These are phyloP conservation scores for Barnettozyma hawaiiensis DNA, from an alignment of 1,139 yeast species.

Conservation along the genomic window DNA sequence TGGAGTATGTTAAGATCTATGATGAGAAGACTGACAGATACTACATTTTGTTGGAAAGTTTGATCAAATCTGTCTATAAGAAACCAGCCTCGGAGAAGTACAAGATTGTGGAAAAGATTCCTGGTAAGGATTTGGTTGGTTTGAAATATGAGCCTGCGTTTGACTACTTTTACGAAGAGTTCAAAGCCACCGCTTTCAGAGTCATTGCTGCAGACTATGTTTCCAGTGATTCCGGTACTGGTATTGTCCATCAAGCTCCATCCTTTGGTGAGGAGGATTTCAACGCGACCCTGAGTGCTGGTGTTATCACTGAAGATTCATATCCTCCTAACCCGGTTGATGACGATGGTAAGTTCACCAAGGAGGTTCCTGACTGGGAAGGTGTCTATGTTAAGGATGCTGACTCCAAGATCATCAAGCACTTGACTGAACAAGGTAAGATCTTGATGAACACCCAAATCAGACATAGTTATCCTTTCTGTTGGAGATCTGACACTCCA, in stretches of 20 bases:
- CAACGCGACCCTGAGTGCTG: constrained; percentile 69
- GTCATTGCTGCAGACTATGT: constrained; percentile 83
- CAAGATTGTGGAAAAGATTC: constrained; percentile 72
- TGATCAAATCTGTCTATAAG: constrained; percentile 80
- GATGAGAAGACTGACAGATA: constrained; percentile 82
- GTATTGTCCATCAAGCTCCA: constrained; percentile 97
- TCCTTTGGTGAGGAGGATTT: constrained; percentile 99
- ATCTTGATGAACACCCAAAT: constrained; percentile 74
- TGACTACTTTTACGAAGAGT: constrained; percentile 70
- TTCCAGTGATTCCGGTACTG: constrained; percentile 94
- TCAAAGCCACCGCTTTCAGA: constrained; percentile 71
- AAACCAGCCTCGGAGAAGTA: constrained; percentile 89
- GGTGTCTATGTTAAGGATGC: constrained; percentile 95
- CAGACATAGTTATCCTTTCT: constrained; percentile 96
- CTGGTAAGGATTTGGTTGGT: constrained; percentile 78
- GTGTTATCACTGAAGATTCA: constrained; percentile 63
- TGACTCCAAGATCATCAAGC: constrained; percentile 83
- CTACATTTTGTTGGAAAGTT: constrained; percentile 77
- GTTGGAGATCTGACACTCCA: constrained; percentile 99
- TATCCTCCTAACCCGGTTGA: constrained; percentile 92
- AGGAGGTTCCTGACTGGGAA: constrained; percentile 63
- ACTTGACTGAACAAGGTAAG: constrained; percentile 71
- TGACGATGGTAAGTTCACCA: constrained; percentile 80
- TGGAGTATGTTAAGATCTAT: constrained; percentile 85
- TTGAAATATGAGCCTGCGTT: constrained; percentile 76